These are phyloP conservation scores for Chytridium lagenaria DNA, from an alignment of 371 early-diverging fungal genomes.

Conservation along the genomic window DNA sequence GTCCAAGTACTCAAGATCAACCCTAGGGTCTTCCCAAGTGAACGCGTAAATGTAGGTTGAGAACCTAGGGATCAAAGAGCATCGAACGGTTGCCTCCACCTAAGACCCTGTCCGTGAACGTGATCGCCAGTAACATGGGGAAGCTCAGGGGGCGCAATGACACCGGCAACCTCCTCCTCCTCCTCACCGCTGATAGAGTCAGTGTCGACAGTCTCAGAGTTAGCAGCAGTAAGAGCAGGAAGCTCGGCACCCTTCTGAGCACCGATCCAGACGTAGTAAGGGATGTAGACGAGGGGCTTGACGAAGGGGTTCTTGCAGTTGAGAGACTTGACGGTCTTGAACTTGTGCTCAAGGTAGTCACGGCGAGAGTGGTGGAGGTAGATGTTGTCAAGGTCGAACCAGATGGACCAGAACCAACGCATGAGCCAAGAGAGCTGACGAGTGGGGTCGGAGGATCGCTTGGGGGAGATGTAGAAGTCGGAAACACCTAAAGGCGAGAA, in stretches of 20 bases:
- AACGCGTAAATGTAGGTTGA: conserved; percentile 86
- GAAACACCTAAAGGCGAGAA: conserved; percentile 50
- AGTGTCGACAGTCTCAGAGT: conserved; percentile 24
- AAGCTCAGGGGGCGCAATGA: conserved; percentile 17
- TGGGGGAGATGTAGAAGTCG: conserved; percentile 79
- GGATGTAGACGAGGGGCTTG: conserved; percentile 78
- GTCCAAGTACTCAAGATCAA: conserved; percentile 74
- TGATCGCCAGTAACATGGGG: conserved; percentile 44
- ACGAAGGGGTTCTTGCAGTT: conserved; percentile 79
- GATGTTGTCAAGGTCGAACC: conserved; percentile 75
- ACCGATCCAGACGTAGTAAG: conserved; percentile 87
- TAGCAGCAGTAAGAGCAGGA: conserved; percentile 21
- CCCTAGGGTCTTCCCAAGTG: conserved; percentile 87
- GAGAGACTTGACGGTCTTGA: conserved; percentile 76
- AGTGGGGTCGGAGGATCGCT: conserved; percentile 61
- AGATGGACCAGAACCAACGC: conserved; percentile 77
- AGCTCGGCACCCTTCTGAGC: conserved; percentile 46
- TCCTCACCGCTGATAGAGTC: conserved; percentile 36
- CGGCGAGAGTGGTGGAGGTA: conserved; percentile 78
- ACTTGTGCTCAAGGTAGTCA: conserved; percentile 83
- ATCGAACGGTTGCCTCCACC: conserved; percentile 74
- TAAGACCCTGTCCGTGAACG: conserved; percentile 57
- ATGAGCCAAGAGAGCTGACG: conserved; percentile 75
- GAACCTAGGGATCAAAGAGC: conserved; percentile 69
- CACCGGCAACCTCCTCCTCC: conserved; percentile 20